phyloP scores from a whole-genome alignment of 352 stramenopile genomes.

The Lagenidium sp. region DNA sequence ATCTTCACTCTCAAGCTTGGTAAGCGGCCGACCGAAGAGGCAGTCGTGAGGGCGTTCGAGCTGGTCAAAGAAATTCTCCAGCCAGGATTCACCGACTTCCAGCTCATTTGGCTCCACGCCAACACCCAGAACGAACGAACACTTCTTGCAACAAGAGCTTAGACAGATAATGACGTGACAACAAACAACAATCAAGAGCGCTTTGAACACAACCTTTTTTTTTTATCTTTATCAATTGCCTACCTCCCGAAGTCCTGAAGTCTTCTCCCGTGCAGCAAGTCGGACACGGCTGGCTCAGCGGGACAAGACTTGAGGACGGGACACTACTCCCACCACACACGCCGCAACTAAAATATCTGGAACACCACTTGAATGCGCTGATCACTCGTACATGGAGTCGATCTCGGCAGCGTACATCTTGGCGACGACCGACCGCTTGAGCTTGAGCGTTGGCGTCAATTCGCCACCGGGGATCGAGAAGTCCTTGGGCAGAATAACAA shows the following conservation, averaged over 20 bases:
- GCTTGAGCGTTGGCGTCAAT: conserved; percentile 92
- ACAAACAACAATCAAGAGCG: conserved; percentile 1
- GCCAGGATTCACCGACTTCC: conserved; percentile 10
- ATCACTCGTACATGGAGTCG: conserved; percentile 79
- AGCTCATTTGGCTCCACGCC: conserved; percentile 23
- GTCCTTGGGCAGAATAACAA: conserved; percentile 58
- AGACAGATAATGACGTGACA: too few species aligned
- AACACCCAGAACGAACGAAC: conserved; percentile 33
- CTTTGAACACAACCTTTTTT: too few species aligned
- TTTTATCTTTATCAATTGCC: too few species aligned
- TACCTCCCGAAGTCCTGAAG: too few species aligned
- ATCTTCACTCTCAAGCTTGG: conserved; percentile 31
- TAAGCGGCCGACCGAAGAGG: conserved; percentile 17
- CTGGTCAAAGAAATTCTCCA: conserved; percentile 7
- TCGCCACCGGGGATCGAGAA: conserved; percentile 86
- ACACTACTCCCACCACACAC: too few species aligned
- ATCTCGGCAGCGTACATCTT: conserved; percentile 86
- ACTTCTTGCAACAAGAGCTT: conserved; percentile 14
- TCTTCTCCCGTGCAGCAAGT: too few species aligned
- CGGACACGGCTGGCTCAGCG: too few species aligned
- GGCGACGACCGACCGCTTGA: conserved; percentile 84
- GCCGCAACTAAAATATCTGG: too few species aligned
- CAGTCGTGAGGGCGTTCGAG: conserved; percentile 11
- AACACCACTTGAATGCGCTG: too few species aligned
- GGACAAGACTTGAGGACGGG: too few species aligned